Conservation (phyloP, 2,329 filamentous ascomycete species). For the Aaosphaeria arxii region DNA sequence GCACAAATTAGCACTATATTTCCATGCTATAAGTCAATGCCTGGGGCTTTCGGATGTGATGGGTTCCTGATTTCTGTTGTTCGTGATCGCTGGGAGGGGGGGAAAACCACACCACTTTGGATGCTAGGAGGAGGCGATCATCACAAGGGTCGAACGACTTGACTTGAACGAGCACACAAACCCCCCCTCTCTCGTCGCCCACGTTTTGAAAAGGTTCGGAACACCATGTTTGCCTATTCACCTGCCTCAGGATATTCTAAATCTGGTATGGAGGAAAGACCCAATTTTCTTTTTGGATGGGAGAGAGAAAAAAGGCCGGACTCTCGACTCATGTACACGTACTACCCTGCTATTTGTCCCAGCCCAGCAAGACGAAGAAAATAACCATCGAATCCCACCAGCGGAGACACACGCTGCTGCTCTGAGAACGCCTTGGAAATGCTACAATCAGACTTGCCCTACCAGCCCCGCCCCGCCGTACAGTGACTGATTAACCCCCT, state of each 20-base stretch:
- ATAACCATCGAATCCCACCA: not conserved
- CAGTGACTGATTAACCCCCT: too few relatives aligned
- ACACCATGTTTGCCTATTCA: not conserved
- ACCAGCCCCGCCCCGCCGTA: not conserved
- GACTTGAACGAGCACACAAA: too few relatives aligned
- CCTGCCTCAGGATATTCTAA: not conserved
- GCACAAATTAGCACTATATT: constrained; percentile 3
- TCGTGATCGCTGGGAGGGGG: not conserved
- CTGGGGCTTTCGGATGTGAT: not conserved
- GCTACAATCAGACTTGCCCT: constrained; percentile 8
- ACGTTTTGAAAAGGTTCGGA: not conserved
- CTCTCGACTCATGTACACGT: constrained; percentile 10
- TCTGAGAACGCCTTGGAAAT: constrained; percentile 25
- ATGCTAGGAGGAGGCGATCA: too few relatives aligned
- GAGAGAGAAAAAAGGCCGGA: not conserved
- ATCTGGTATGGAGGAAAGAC: too few relatives aligned
- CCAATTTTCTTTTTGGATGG: constrained; percentile 1
- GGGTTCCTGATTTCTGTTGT: not conserved
- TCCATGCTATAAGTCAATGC: constrained; percentile 8
- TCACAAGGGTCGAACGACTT: too few relatives aligned
- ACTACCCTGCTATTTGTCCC: constrained; percentile 1
- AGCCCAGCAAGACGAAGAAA: too few relatives aligned
- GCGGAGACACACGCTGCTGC: too few relatives aligned
- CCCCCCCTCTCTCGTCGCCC: too few relatives aligned
- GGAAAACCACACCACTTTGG: too few relatives aligned